Conservation (phyloP, 768 basidiomycete species). For the Boletus subcaerulescens region DNA sequence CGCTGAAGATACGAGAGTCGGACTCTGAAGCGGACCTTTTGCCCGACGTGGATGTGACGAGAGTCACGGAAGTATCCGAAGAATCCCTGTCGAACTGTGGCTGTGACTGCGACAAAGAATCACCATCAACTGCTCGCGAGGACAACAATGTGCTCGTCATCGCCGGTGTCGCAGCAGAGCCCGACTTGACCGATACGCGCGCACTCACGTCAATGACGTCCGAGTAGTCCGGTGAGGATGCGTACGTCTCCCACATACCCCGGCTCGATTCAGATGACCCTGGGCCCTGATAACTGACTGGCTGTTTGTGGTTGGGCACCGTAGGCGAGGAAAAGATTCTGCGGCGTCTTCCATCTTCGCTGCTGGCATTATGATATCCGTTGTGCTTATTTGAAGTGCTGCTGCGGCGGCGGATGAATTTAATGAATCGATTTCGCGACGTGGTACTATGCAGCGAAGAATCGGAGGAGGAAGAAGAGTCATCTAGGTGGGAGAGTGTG, state of each 20-base stretch:
- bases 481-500: not conserved
- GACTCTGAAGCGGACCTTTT: conserved; percentile 12
- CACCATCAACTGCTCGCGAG: not conserved
- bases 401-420: conserved; percentile 16
- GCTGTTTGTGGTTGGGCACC: not conserved
- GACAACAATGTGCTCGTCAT: not conserved
- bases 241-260: not conserved
- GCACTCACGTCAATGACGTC: conserved; percentile 26
- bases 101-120: conserved; percentile 4
- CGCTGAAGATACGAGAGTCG: conserved; percentile 1
- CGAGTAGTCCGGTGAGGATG: not conserved
- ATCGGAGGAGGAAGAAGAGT: conserved; percentile 15
- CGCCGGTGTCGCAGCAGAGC: not conserved
- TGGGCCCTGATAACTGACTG: not conserved
- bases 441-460: conserved; percentile 4
- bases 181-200: not conserved
- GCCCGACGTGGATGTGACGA: conserved; percentile 8
- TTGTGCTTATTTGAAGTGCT: not conserved
- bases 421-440: conserved; percentile 5
- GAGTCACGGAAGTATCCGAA: conserved; percentile 21
- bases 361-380: conserved; percentile 5
- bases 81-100: conserved; percentile 6
- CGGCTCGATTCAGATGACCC: not conserved
- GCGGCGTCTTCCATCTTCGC: conserved; percentile 6
- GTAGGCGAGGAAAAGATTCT: conserved; percentile 18